phyloP scores from a whole-genome alignment of 805 yeast genomes.

The Saccharomyces eubayanus region DNA sequence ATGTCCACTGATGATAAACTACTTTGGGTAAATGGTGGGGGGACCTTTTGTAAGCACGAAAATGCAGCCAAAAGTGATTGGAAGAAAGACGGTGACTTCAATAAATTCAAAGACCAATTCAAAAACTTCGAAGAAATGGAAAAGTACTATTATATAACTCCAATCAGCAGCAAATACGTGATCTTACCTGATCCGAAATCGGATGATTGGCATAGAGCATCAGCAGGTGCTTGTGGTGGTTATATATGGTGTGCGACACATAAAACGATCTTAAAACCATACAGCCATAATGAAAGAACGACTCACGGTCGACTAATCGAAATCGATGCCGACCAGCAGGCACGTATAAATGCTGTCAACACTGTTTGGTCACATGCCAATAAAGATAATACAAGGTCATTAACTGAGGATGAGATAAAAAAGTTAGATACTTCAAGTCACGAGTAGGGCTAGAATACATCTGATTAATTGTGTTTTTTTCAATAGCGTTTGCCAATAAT shows the following conservation, averaged over 20 bases:
- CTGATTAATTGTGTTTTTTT: background rate
- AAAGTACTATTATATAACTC: conserved; percentile 3
- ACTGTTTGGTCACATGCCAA: background rate
- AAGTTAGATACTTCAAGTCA: background rate
- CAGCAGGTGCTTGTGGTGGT: background rate
- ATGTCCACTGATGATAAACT: conserved; percentile 5
- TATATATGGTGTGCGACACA: background rate
- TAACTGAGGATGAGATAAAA: background rate
- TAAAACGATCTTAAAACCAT: background rate
- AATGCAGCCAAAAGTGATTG: conserved; percentile 9
- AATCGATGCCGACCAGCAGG: background rate
- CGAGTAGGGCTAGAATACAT: background rate
- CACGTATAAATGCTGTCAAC: background rate
- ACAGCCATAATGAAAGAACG: background rate
- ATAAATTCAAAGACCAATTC: conserved; percentile 1
- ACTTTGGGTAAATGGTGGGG: conserved; percentile 19
- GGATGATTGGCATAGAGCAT: background rate
- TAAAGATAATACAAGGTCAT: background rate
- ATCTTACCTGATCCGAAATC: background rate
- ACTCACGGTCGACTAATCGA: background rate
- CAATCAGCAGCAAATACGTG: conserved; percentile 2
- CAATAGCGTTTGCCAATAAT: background rate
- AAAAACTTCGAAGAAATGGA: conserved; percentile 5
- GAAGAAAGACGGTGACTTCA: conserved; percentile 3
- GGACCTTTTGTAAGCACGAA: conserved; percentile 11